These are phyloP conservation scores for Cynara cardunculus DNA, from an alignment of 129 eudicot genomes.

Conservation along the genomic window DNA sequence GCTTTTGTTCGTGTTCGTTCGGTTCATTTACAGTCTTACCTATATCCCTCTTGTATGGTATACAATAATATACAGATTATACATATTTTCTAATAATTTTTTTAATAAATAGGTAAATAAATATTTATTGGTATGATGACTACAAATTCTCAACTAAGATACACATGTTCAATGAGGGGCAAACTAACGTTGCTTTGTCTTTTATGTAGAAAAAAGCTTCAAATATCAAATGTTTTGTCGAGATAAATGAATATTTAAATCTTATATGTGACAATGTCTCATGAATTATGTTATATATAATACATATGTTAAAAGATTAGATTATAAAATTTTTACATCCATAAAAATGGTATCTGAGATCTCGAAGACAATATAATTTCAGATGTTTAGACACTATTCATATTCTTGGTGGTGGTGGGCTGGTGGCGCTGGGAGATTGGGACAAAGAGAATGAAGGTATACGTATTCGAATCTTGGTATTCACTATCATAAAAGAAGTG, in stretches of 20 bases:
- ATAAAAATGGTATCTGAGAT: not conserved
- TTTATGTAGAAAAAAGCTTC: not conserved
- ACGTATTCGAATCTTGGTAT: not conserved
- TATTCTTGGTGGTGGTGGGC: not conserved
- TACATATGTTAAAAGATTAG: not conserved
- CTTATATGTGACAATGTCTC: not conserved
- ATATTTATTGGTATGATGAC: not conserved
- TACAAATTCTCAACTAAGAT: not conserved
- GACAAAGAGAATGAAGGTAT: not conserved
- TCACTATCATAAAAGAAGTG: not conserved
- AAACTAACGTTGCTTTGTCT: conserved; percentile 17
- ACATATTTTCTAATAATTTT: not conserved
- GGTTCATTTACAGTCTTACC: no score
- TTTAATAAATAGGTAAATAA: not conserved
- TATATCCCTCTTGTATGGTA: not conserved
- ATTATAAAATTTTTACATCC: not conserved
- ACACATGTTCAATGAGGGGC: not conserved
- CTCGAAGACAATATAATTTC: not conserved
- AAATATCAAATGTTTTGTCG: not conserved
- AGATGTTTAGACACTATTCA: not conserved
- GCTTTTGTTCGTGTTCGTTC: no score
- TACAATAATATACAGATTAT: not conserved
- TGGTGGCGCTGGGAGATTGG: not conserved
- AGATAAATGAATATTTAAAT: not conserved
- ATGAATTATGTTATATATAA: not conserved